Base-by-base conservation (phyloP, 2,329 filamentous ascomycete species). In the Periconia digitata region DNA sequence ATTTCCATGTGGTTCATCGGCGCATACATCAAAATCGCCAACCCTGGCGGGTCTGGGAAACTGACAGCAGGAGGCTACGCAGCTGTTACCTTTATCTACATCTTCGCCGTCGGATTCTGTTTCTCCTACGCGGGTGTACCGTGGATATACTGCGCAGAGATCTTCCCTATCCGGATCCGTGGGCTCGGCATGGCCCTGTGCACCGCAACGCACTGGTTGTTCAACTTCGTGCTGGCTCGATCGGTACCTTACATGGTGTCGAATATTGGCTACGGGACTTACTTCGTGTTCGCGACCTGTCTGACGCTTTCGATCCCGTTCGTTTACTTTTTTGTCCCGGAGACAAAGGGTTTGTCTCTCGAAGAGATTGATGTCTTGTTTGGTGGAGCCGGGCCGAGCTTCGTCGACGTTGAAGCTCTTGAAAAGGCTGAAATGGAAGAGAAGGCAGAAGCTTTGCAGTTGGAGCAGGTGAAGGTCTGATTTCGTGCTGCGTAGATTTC, bases 111-210 rank as follows among this genome's bases (percentile, higher is more conserved):
- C 7, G 40, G 24, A 0, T 74, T 70, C 71, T 69, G 63, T 8
- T 70, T 73, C 35, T 70, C 72, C 34, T 63, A 68, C 1, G 74
- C 74, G 40, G 72, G 72, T 2, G 52, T 74, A 0, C 72, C 72
- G 0, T 75, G 72, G 71, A 74, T 75, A 50, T 70, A 75, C n/a
- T 72, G 69, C 1, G 64, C 72, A 2, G 73, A 75, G 53, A 75
- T 75, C 20, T 75, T 76, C 54, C 72, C 73, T 0, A 62, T 63
- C 3, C 66, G 66, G 1, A 55, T 75, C 16, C 62, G 72, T 6
- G 69, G 64, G 16, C 63, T 75, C 38, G 71, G 68, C 1, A 70
- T 71, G 13, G 67, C 71, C 0, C 73, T 63, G 49, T 67, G 65
- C 3, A 67, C 62, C 3, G 68, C 69, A 51, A 64, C 56, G 13